Evolutionary conservation across 352 stramenopile genomes (phyloP), one percentile per base, ranked within the genome.

Genomic region (Plasmopara muralis): DNA sequence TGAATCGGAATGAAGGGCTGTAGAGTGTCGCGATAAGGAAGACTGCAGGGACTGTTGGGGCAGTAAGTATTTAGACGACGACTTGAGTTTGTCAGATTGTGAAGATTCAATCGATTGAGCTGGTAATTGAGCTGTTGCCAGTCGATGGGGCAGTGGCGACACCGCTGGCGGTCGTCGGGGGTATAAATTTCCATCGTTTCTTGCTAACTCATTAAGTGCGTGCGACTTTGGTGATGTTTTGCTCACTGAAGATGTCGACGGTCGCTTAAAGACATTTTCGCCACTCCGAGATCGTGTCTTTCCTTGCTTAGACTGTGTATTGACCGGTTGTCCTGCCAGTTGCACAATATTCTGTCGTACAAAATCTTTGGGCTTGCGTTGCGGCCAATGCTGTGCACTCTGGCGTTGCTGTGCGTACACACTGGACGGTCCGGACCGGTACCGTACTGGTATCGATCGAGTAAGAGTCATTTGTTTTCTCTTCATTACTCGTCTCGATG

Each of bases 331-430:
- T 39, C 75, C 73, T 29, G 75, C 65, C 14, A 85, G 54, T 0
- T 55, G 62, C 40, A 86, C 73, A 48, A 79, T 74, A 29, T 88
- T 88, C 12, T 74, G 55, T 14, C 64, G 74, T 8, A 88, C 60
- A 48, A 69, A 88, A 25, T 88, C 71, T 29, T 77, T 86, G 7
- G 16, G 34, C n/a, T 39, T 57, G 28, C 42, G 60, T 35, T 56
- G 31, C 5, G 54, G 62, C 47, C 60, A 70, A 38, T 55, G 53
- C 25, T 42, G 58, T 29, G 38, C 50, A 10, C 48, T 59, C 12
- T 59, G 61, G 0, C 54, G 48, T 18, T 61, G 60, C 40, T 69
- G 54, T 7, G 53, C 47, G 33, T 64, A 71, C 28, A 69, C 62
- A 46, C 63, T 73, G 10, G 55, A 73, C 8, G 55, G 62, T 6